These are phyloP conservation scores for Entomortierella chlamydospora DNA, from an alignment of 192 early-diverging fungal genomes.

Conservation along the genomic window DNA sequence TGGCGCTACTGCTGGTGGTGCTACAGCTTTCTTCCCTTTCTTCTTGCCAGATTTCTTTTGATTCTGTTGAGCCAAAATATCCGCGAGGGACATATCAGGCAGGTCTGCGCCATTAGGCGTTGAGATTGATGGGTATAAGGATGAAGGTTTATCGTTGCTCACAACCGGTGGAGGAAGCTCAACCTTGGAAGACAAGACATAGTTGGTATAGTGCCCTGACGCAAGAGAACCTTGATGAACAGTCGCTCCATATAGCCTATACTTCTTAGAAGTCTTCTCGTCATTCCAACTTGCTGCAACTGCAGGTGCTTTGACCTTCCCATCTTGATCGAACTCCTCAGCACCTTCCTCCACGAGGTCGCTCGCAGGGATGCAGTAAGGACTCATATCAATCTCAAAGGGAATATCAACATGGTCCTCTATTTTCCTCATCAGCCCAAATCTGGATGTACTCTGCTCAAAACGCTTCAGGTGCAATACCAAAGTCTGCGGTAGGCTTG, in stretches of 20 bases:
- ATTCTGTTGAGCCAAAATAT: conserved; percentile 15
- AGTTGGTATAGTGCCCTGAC: conserved; percentile 58
- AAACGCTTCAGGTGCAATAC: conserved; percentile 60
- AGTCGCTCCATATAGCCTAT: conserved; percentile 56
- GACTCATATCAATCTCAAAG: conserved; percentile 45
- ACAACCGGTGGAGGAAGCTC: conserved; percentile 7
- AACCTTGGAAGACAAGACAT: conserved; percentile 48
- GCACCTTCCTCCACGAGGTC: conserved; percentile 25
- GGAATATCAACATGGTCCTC: conserved; percentile 55
- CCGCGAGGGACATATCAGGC: conserved; percentile 32
- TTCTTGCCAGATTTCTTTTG: conserved; percentile 18
- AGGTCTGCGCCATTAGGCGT: conserved; percentile 6
- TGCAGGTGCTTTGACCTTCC: conserved; percentile 5
- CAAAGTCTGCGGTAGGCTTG: conserved; percentile 48
- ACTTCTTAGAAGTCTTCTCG: conserved; percentile 22
- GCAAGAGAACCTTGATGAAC: conserved; percentile 58
- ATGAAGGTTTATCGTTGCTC: background rate
- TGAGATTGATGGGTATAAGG: background rate
- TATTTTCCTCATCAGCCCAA: conserved; percentile 49
- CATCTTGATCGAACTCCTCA: conserved; percentile 3
- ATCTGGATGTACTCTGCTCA: conserved; percentile 37
- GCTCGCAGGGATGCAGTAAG: conserved; percentile 43
- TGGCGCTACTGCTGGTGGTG: background rate
- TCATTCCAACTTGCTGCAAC: background rate
- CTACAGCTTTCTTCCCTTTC: conserved; percentile 1